Evolutionary conservation across 805 yeast species (phyloP).

Genomic region (Zygosaccharomyces bailii): DNA sequence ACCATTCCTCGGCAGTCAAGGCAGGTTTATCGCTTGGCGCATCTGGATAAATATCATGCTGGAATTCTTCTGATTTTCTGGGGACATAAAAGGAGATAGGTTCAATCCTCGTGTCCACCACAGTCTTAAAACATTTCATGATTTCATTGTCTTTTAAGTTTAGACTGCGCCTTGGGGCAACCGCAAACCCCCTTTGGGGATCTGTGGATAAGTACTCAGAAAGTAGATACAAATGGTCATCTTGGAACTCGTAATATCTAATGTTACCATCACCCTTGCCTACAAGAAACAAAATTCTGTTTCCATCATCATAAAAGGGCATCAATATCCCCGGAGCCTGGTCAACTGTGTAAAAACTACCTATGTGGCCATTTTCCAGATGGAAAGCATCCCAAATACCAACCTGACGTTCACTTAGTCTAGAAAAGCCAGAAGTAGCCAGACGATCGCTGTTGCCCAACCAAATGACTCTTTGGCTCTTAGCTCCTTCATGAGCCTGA

Average conservation of each 20-base stretch:
- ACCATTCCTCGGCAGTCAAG: constrained; percentile 73
- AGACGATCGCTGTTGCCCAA: constrained; percentile 80
- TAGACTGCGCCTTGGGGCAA: constrained; percentile 79
- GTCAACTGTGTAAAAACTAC: constrained; percentile 83
- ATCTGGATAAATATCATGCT: constrained; percentile 88
- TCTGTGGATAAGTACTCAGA: constrained; percentile 88
- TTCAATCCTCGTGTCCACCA: constrained; percentile 78
- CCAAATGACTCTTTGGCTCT: constrained; percentile 86
- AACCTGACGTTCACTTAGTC: constrained; percentile 88
- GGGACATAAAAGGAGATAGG: constrained; percentile 93
- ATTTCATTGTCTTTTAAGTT: constrained; percentile 82
- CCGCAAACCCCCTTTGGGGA: constrained; percentile 95
- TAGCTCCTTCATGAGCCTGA: constrained; percentile 89
- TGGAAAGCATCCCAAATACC: constrained; percentile 88
- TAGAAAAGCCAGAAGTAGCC: constrained; percentile 91
- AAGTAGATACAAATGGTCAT: constrained; percentile 75
- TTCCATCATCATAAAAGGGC: constrained; percentile 84
- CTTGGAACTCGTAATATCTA: constrained; percentile 85
- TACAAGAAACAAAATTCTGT: constrained; percentile 77
- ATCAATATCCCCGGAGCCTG: constrained; percentile 89
- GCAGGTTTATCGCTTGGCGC: constrained; percentile 82
- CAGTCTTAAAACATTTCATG: constrained; percentile 78
- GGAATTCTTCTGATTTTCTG: constrained; percentile 88
- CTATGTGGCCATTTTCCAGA: constrained; percentile 77
- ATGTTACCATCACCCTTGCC: constrained; percentile 99